Evolutionary conservation across 345 rosid species (phyloP), one percentile per base, ranked within the genome.

Genomic region (Luvunga scandens): DNA sequence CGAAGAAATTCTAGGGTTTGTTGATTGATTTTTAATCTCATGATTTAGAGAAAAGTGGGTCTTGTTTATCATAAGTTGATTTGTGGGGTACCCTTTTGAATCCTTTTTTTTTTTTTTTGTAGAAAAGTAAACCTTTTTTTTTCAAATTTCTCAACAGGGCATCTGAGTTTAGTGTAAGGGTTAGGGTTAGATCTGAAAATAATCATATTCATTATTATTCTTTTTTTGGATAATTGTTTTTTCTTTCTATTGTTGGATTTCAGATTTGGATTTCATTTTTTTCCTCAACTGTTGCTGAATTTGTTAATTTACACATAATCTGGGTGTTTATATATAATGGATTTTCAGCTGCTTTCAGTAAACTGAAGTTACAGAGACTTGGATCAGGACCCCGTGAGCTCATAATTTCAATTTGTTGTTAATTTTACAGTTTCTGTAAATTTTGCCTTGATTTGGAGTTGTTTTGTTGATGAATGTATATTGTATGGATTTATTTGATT

Each of bases 141-240:
- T 60, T 77, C 42, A 39, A 53, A 53, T 75, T 71, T 79, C 39
- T 80, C 62, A 33, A 55, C 65, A 27, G 78, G 34, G 69, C 69
- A 69, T 79, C 82, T 84, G 75, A 73, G 53, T 56, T 72, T 63
- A n/a, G 84, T 65, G 59, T 81, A 79, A 79, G 85, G 83, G 70
- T 81, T 78, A 59, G 73, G 78, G 48, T 82, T 84, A 81, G 90
- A 90, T 90, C 90, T 85, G 86, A 60, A 81, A 74, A 79, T 18
- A 72, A 72, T 75, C 83, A 78, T 78, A 67, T 64, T 77, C 55
- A 68, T 38, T 68, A 13, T 24, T 56, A n/a, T 36, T 79, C 73
- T 42, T 34, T 1, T 1, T 60, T 30, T 2, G 28, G 9, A 27
- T 70, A 31, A 64, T 25, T 77, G n/a, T 34, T 27, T 48, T 33